Percentiles rank a stretch among this genome's conserved stretches.
phyloP scores from a whole-genome alignment of 371 early-diverging fungal genomes.

The Parasitella parasitica region DNA sequence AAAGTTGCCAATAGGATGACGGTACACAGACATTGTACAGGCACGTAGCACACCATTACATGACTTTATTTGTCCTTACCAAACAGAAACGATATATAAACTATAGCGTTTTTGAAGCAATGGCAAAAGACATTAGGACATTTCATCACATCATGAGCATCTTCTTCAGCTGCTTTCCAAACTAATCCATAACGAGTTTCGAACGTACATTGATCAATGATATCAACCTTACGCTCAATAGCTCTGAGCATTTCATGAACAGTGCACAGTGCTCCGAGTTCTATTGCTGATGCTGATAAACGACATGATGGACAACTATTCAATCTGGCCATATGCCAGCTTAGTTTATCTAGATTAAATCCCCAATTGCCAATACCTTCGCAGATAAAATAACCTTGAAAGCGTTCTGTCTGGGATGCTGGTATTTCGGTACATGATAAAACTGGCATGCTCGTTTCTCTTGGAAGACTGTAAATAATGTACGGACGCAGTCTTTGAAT shows the following conservation, averaged over 20 bases:
- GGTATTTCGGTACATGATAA: neutral
- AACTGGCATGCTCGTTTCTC: neutral
- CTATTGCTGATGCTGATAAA: neutral
- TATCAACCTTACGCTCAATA: neutral
- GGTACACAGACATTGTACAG: no score
- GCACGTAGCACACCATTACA: no score
- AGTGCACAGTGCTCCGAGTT: neutral
- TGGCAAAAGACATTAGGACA: neutral
- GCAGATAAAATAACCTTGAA: neutral
- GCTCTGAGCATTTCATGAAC: neutral
- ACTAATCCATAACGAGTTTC: neutral
- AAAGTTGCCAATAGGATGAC: no score
- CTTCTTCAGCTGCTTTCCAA: neutral
- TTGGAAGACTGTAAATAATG: neutral
- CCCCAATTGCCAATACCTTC: constrained; percentile 9
- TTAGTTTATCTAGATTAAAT: neutral
- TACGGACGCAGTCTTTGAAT: neutral
- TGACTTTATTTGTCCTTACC: no score
- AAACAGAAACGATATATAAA: neutral
- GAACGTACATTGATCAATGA: neutral
- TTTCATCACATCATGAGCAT: neutral
- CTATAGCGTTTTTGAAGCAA: neutral
- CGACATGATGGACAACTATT: neutral
- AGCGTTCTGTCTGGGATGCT: neutral
- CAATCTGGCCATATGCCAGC: neutral